Percentiles rank a stretch among this genome's conserved stretches.
Evolutionary conservation across 73 alveolate genomes (phyloP).

Genomic region (Blepharisma japonicum): DNA sequence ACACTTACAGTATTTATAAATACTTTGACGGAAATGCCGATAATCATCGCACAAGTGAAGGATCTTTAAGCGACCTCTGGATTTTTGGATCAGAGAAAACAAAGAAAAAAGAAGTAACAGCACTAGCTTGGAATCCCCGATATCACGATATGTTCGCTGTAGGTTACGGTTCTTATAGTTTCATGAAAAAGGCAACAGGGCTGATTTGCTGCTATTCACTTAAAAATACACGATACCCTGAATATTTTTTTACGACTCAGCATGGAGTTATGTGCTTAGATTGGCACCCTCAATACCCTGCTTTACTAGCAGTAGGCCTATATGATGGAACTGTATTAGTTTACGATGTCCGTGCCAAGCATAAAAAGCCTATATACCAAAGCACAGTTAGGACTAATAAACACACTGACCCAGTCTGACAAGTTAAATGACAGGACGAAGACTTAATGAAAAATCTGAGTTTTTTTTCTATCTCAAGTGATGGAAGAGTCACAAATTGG

Average conservation of each 20-base stretch:
- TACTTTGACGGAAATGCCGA: constrained; percentile 71
- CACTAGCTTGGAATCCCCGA: constrained; percentile 97
- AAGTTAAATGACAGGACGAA: constrained; percentile 86
- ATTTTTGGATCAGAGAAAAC: constrained; percentile 93
- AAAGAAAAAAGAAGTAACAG: constrained; percentile 93
- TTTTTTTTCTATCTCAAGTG: constrained; percentile 96
- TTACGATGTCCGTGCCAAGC: constrained; percentile 95
- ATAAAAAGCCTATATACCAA: constrained; percentile 89
- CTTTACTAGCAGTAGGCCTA: constrained; percentile 98
- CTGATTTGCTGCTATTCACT: constrained; percentile 95
- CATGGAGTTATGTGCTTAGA: constrained; percentile 97
- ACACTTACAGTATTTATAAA: constrained; percentile 91
- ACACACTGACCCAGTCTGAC: constrained; percentile 99
- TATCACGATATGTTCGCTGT: constrained; percentile 98
- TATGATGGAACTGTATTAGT: constrained; percentile 99
- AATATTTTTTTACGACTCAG: constrained; percentile 93
- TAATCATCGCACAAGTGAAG: constrained; percentile 48
- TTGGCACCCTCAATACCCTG: constrained; percentile 97
- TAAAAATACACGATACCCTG: constrained; percentile 99
- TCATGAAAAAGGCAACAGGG: constrained; percentile 93
- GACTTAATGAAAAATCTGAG: constrained; percentile 76
- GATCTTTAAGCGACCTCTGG: constrained; percentile 88
- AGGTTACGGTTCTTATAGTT: constrained; percentile 96
- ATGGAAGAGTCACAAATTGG: constrained; percentile 99
- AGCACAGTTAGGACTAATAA: constrained; percentile 95